Evolutionary conservation across 2,329 filamentous ascomycete species (phyloP).

Genomic region (Exophiala bonariae): DNA sequence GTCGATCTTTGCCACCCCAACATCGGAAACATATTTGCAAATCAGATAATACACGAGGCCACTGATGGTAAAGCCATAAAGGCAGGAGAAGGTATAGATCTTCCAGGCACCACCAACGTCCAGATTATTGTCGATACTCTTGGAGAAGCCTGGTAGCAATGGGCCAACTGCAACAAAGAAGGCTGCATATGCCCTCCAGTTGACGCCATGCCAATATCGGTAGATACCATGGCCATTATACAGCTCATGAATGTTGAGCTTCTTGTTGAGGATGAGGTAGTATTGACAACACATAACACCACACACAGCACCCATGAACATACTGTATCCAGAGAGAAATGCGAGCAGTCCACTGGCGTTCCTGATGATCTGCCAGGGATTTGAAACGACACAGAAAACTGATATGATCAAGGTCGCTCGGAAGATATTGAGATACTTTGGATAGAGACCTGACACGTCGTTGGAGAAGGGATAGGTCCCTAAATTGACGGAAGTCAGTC

Average conservation of each 20-base stretch:
- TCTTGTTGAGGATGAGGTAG: conserved; percentile 39
- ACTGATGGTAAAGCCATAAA: conserved; percentile 41
- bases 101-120: conserved; percentile 42
- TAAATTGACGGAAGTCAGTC: too few species aligned
- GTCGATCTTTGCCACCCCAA: conserved; percentile 35
- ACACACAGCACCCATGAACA: conserved; percentile 44
- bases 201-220: conserved; percentile 35
- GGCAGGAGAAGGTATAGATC: conserved; percentile 44
- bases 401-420: conserved; percentile 63
- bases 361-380: conserved; percentile 34
- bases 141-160: conserved; percentile 35
- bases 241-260: conserved; percentile 43
- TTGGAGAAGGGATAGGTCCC: conserved; percentile 67
- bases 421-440: conserved; percentile 79
- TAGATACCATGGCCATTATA: conserved; percentile 43
- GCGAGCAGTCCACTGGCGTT: conserved; percentile 23
- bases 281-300: conserved; percentile 45
- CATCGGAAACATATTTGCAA: conserved; percentile 40
- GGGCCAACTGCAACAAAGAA: conserved; percentile 36
- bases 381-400: conserved; percentile 38
- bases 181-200: conserved; percentile 34
- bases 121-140: conserved; percentile 37
- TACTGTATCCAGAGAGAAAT: conserved; percentile 29
- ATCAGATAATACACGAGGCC: conserved; percentile 40
- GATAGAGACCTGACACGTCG: conserved; percentile 77